Evolutionary conservation across 139 green algal species (phyloP), one percentile per base, ranked within the genome.

Genomic region (Nannochloris sp.): DNA sequence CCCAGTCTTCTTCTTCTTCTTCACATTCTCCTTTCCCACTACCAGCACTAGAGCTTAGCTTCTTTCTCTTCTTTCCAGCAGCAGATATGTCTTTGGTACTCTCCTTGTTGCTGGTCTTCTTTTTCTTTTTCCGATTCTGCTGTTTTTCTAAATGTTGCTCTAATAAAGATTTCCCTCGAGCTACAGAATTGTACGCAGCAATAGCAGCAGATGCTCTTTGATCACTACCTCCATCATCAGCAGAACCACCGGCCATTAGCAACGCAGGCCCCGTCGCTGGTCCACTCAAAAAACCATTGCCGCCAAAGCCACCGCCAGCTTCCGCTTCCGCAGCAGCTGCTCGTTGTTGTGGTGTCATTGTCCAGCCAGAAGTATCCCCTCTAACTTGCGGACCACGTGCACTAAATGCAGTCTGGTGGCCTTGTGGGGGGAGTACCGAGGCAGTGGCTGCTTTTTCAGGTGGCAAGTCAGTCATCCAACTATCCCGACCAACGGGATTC

Each of bases 401-500:
- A 27, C 46, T 65, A 37, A 78, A 82, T 13, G 47, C 64, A 4
- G 13, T 30, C 38, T 67, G 48, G 15, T 29, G 61, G 24, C 23
- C 65, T n/a, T 24, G 12, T 13, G 67, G 59, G 60, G 54, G 9
- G 2, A 37, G 29, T 0, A 39, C 44, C 7, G 45, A 1, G 19
- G 36, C 39, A 33, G 33, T 64, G 14, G 32, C 7, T 7, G 25
- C 6, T 44, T 70, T 54, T 70, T 82, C 78, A 4, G 62, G 64
- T 6, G 73, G 87, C 53, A 95, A 81, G 10, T 87, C 80, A 6
- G 87, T 95, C 87, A 95, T 95, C 87, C 87, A 95, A 4, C 54
- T 53, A 5, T 91, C 87, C 0, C 87, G 71, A 44, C 12, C 29
- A 30, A 36, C 25, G 1, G 60, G 37, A 42, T n/a, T 44, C 29